Percentiles rank a stretch among this genome's conserved stretches.
Conservation (phyloP, 1,139 yeast genomes). For the Debaryomyces sp. region DNA sequence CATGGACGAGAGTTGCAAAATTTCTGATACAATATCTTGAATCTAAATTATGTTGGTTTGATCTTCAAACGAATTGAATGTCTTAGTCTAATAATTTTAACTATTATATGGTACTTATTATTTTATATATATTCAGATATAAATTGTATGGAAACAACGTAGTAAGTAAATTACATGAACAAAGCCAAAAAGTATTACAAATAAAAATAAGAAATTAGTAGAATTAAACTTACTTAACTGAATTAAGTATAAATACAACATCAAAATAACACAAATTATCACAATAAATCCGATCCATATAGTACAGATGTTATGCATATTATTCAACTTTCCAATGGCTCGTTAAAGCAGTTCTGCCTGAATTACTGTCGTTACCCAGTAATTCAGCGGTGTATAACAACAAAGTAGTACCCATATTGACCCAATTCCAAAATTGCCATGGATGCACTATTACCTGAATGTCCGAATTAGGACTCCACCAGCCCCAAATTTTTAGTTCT, state of each 20-base stretch:
- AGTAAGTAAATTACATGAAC: background rate
- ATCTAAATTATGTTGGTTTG: background rate
- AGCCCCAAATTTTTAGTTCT: conserved; percentile 63
- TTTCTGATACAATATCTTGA: conserved; percentile 25
- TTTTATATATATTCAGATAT: background rate
- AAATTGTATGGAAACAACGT: background rate
- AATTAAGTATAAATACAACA: background rate
- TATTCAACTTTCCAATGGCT: conserved; percentile 50
- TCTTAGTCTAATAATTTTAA: conserved; percentile 1
- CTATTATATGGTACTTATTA: conserved; percentile 3
- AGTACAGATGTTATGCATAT: conserved; percentile 2
- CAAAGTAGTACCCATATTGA: conserved; percentile 79
- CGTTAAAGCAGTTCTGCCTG: conserved; percentile 37
- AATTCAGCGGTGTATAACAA: conserved; percentile 81
- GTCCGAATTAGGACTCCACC: conserved; percentile 32
- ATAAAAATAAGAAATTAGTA: conserved; percentile 2
- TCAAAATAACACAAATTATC: background rate
- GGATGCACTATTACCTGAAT: conserved; percentile 58
- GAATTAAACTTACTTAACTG: conserved; percentile 2
- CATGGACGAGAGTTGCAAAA: conserved; percentile 50
- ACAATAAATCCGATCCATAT: background rate
- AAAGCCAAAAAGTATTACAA: background rate
- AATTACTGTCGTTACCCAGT: conserved; percentile 40
- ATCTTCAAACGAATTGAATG: background rate
- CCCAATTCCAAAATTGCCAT: conserved; percentile 98